Evolutionary conservation across 371 early-diverging fungal genomes (phyloP).

Genomic region (Mortierella sp.): DNA sequence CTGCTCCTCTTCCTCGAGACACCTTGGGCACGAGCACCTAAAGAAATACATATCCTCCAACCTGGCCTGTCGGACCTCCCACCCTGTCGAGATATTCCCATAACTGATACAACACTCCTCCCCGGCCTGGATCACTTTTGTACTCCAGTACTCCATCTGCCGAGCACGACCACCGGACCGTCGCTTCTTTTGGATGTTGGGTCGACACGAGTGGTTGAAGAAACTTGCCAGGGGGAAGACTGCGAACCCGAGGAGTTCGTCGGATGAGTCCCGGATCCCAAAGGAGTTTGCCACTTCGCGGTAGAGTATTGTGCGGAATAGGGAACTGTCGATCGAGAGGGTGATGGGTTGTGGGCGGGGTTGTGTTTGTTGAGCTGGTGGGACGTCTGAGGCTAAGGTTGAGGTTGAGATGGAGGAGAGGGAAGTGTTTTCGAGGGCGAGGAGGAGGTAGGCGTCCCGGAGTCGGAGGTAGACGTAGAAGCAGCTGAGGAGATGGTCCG

Average conservation of each 20-base stretch:
- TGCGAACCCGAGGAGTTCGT: conserved; percentile 74
- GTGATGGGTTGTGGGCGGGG: neutral
- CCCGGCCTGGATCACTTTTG: conserved; percentile 61
- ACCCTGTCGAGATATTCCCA: conserved; percentile 62
- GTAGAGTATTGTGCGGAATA: conserved; percentile 69
- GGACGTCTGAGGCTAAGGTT: neutral
- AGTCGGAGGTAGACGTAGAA: conserved; percentile 46
- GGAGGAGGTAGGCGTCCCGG: conserved; percentile 40
- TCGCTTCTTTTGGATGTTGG: conserved; percentile 70
- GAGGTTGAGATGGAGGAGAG: neutral
- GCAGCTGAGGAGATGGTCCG: conserved; percentile 30
- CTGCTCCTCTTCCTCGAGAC: conserved; percentile 68
- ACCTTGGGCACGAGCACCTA: conserved; percentile 77
- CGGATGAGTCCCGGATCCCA: conserved; percentile 70
- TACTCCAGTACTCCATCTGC: conserved; percentile 71
- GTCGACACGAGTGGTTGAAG: conserved; percentile 86
- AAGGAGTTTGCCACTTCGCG: conserved; percentile 78
- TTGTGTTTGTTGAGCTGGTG: neutral
- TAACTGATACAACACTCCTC: conserved; percentile 84
- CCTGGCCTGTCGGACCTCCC: conserved; percentile 61
- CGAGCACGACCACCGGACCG: conserved; percentile 41
- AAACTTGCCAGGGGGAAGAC: conserved; percentile 80
- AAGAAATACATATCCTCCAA: conserved; percentile 76
- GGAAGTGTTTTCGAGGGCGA: conserved; percentile 11
- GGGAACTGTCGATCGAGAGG: conserved; percentile 43